Base-by-base conservation (phyloP, 306 rosid species). In the Vigna trinervia region DNA sequence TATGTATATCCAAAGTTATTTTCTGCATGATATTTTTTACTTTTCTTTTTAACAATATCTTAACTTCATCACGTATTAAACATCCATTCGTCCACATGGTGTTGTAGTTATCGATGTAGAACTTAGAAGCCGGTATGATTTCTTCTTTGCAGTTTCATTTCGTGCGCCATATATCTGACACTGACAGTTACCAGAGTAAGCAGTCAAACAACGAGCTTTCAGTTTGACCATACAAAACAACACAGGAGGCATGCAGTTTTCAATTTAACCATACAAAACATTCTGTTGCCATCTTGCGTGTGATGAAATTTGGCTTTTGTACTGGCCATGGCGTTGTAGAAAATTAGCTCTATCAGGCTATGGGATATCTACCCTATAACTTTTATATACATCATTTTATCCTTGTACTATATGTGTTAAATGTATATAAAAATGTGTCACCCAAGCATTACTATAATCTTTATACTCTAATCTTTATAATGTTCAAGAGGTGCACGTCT, bases 101-200 rank as follows among this genome's bases (percentile, higher is more conserved):
- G 19, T 17, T 17, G 19, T 17, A 17, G 19, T 17, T 17, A 17
- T 17, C 19, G 19, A 17, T 17, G 19, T 17, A 17, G 19, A 17
- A 17, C 19, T 17, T 17, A 17, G 19, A 17, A 17, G 19, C 19
- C 19, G 19, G 19, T 17, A 17, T 17, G 19, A 17, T 17, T 17
- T 17, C 19, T 50, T 47, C 45, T 54, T 67, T 50, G 77, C 85
- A 92, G 97, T 97, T 94, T 80, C 84, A 56, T 47, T 94, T 94
- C 69, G 69, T 86, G 38, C 89, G 81, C 80, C 97, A 92, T 74
- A 83, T 89, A 69, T 88, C 96, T 71, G 74, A 78, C 67, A 48
- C 65, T 88, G 79, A 85, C 84, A 86, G 74, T 82, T 38, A 72
- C 76, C 28, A 23, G 28, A 85, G 77, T 78, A 90, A 76, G 81